Percentiles rank a stretch among this genome's conserved stretches.
Evolutionary conservation across 2,329 filamentous ascomycete genomes (phyloP).

Genomic region (Cryphonectria japonica): DNA sequence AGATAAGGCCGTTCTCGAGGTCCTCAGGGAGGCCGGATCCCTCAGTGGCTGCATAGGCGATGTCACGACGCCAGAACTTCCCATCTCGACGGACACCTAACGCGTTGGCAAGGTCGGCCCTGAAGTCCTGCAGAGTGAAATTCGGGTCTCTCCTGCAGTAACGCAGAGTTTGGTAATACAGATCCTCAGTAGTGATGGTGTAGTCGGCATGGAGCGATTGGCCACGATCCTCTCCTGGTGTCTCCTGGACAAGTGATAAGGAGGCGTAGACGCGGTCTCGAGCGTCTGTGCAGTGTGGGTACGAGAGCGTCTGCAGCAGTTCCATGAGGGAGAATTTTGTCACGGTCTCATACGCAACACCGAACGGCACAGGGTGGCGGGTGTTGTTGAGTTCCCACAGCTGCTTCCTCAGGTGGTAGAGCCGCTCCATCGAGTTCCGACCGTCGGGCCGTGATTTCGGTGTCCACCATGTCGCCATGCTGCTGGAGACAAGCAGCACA

Average conservation of each 20-base stretch:
- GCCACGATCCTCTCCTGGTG: not conserved
- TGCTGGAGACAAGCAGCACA: not conserved
- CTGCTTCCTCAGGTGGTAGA: not conserved
- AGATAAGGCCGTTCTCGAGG: not conserved
- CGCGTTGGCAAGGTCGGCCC: not conserved
- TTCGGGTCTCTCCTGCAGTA: not conserved
- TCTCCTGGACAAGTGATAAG: not conserved
- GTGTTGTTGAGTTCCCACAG: not conserved
- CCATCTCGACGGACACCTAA: not conserved
- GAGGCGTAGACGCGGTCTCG: not conserved
- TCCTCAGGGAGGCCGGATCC: not conserved
- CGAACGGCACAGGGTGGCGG: not conserved
- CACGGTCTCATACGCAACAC: not conserved
- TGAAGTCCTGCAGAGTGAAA: not conserved
- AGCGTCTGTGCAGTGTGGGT: not conserved
- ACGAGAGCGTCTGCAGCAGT: not conserved
- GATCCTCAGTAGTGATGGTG: not conserved
- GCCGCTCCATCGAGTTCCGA: not conserved
- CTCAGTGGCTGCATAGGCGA: not conserved
- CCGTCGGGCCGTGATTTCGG: not conserved
- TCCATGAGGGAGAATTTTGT: not conserved
- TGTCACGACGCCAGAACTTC: not conserved
- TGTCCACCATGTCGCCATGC: not conserved
- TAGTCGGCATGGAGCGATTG: not conserved
- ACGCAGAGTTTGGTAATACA: not conserved